Evolutionary conservation across 2,329 filamentous ascomycete species (phyloP).

Genomic region (Colletotrichum simmondsii): DNA sequence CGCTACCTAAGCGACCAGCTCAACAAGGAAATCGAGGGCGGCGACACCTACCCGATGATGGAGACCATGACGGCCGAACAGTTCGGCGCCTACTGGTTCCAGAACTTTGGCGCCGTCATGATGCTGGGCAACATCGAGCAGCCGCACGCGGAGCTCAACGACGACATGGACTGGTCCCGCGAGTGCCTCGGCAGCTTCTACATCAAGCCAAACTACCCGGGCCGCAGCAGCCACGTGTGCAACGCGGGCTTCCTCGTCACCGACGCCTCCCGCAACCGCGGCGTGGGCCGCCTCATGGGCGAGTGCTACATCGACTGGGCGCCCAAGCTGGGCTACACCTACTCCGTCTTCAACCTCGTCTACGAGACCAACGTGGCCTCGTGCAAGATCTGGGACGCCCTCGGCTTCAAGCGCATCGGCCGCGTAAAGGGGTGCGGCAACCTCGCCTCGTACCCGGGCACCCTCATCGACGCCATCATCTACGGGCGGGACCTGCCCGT

Average conservation of each 20-base stretch:
- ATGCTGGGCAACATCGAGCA: constrained; percentile 78
- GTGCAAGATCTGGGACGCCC: constrained; percentile 89
- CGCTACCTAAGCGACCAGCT: constrained; percentile 85
- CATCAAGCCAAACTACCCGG: constrained; percentile 94
- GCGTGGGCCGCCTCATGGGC: constrained; percentile 80
- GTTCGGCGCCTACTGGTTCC: constrained; percentile 90
- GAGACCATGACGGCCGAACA: constrained; percentile 78
- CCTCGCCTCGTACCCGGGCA: constrained; percentile 74
- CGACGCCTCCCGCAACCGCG: constrained; percentile 77
- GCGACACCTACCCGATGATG: constrained; percentile 91
- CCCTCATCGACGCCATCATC: constrained; percentile 80
- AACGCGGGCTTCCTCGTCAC: constrained; percentile 85
- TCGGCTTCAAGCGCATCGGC: constrained; percentile 93
- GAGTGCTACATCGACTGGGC: constrained; percentile 83
- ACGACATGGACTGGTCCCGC: constrained; percentile 79
- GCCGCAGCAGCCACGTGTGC: constrained; percentile 89
- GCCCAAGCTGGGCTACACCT: constrained; percentile 85
- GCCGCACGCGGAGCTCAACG: constrained; percentile 61
- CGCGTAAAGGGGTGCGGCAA: constrained; percentile 79
- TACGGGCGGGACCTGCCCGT: constrained; percentile 73
- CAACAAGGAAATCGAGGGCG: constrained; percentile 90
- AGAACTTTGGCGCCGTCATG: constrained; percentile 91
- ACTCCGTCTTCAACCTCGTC: constrained; percentile 93
- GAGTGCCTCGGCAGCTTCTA: constrained; percentile 91
- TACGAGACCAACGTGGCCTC: constrained; percentile 94